Conservation (phyloP, 257 asterid species). For the Sherardia arvensis region DNA sequence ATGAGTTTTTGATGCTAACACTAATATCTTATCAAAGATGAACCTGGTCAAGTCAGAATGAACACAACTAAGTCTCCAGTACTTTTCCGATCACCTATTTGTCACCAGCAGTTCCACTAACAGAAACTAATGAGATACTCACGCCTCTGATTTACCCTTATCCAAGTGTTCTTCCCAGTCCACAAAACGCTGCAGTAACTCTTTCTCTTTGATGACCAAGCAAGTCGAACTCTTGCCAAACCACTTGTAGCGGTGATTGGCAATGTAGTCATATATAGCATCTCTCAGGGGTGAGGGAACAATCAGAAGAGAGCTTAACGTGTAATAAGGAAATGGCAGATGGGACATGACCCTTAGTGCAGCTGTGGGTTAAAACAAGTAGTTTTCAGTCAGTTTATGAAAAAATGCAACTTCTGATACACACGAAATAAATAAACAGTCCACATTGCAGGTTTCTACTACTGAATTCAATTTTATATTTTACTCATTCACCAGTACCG, state of each 20-base stretch:
- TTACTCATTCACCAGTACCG: neutral
- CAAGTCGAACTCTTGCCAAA: constrained; percentile 70
- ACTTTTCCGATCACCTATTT: neutral
- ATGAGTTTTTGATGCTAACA: neutral
- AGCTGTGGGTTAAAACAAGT: constrained; percentile 46
- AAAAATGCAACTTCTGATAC: neutral
- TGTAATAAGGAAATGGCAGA: constrained; percentile 69
- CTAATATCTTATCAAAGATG: neutral
- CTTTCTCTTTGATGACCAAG: constrained; percentile 66
- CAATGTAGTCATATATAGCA: constrained; percentile 65
- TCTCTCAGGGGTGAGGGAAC: constrained; percentile 82
- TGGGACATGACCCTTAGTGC: constrained; percentile 66
- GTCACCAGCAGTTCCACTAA: neutral
- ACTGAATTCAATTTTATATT: neutral
- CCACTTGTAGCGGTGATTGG: constrained; percentile 68
- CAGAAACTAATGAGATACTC: constrained; percentile 1
- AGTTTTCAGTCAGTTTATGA: neutral
- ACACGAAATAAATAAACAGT: neutral
- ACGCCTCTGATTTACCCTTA: constrained; percentile 28
- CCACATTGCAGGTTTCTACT: neutral
- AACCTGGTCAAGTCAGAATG: neutral
- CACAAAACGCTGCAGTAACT: constrained; percentile 72
- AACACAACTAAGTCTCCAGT: neutral
- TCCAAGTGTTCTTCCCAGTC: constrained; percentile 73
- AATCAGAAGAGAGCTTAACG: constrained; percentile 46